Percentiles rank a stretch among this genome's conserved stretches.
phyloP scores from a whole-genome alignment of 441 rosid genomes.

The Viola pubescens region DNA sequence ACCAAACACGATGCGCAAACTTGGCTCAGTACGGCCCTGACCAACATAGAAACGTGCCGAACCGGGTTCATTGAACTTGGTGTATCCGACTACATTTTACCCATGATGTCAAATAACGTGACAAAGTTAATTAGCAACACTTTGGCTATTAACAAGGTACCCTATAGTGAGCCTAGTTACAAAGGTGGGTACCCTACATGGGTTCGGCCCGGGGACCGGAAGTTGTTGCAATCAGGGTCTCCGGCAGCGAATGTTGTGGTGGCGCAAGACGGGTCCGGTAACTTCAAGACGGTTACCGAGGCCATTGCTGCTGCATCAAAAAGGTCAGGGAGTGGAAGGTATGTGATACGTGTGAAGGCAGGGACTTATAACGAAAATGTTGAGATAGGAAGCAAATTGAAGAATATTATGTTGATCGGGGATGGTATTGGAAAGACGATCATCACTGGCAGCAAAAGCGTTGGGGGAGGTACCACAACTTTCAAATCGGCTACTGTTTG shows the following conservation, averaged over 20 bases:
- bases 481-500: slow-evolving; percentile 85
- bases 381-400: slow-evolving; percentile 28
- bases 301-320: slow-evolving; percentile 49
- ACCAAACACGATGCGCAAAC: slow-evolving; percentile 54
- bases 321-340: slow-evolving; percentile 45
- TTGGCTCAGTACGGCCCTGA: slow-evolving; percentile 80
- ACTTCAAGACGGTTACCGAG: slow-evolving; percentile 44
- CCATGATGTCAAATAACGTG: slow-evolving; percentile 54
- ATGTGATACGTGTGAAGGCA: slow-evolving; percentile 56
- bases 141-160: slow-evolving; percentile 40
- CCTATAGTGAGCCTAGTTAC: slow-evolving; percentile 27
- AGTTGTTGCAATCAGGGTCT: slow-evolving; percentile 39
- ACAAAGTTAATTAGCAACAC: slow-evolving; percentile 53
- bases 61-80: slow-evolving; percentile 59
- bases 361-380: slow-evolving; percentile 73
- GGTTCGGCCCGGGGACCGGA: slow-evolving; percentile 55
- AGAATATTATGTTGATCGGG: slow-evolving; percentile 71
- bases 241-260: slow-evolving; percentile 51
- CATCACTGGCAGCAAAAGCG: slow-evolving; percentile 75
- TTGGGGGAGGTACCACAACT: slow-evolving; percentile 61
- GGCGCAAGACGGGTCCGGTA: slow-evolving; percentile 65
- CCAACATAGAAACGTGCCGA: slow-evolving; percentile 70
- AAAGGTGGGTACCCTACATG: slow-evolving; percentile 58
- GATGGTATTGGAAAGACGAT: slow-evolving; percentile 65
- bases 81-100: slow-evolving; percentile 39